Evolutionary conservation across 257 asterid species (phyloP), one percentile per base, ranked within the genome.

Genomic region (Petunia secreta): DNA sequence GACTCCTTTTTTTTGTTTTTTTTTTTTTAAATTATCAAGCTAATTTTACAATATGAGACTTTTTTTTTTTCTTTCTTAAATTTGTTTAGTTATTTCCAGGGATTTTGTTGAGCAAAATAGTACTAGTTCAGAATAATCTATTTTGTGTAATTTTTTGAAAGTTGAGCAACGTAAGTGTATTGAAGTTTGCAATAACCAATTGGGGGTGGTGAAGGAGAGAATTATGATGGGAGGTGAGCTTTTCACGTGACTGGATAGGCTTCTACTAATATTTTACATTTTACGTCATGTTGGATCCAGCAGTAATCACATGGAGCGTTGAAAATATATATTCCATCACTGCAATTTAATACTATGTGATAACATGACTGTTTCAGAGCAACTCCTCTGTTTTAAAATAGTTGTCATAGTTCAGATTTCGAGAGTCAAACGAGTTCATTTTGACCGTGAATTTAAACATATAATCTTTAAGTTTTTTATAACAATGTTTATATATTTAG

Each of bases 241-340:
- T 34, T 71, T 25, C 77, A 71, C 77, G 62, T 71, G 62, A 71
- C 2, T 34, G 34, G 77, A 71, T 71, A 50, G 34, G 34, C 44
- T 46, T 71, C 13, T 10, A 34, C 25, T 25, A 50, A 34, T 71
- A 71, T 71, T 71, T 48, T 48, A 71, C 60, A 50, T 34, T 63
- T 36, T 71, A 71, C 60, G 62, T 71, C 77, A 71, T 40, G 62
- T 48, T 71, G 60, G 77, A 5, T 11, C 50, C 34, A 71, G 34
- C 77, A 71, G 77, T 50, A 71, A 48, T 50, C 77, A 71, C 77
- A 50, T 71, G 77, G 62, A 8, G 9, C 25, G 25, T 25, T 25
- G 25, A 25, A 25, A 25, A 25, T 25, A 25, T 25, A 25, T 25
- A 25, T 25, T 25, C 25, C 25, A 25, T 25, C 25, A 25, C 25